These are phyloP conservation scores for Nitzschia palea DNA, from an alignment of 108 stramenopile species.

Conservation along the genomic window DNA sequence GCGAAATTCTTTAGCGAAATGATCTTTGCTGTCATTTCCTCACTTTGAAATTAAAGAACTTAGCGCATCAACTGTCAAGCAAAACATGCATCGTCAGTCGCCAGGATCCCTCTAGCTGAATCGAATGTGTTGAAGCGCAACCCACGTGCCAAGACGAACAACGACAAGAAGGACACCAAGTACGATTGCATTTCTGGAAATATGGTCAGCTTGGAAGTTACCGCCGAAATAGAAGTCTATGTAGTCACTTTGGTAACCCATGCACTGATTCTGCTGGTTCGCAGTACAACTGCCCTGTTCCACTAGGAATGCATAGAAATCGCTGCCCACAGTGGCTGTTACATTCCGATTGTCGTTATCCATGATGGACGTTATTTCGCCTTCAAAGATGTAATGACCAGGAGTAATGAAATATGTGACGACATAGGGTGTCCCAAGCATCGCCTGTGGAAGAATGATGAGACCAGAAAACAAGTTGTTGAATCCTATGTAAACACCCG, in stretches of 20 bases:
- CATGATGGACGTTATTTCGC: conserved; percentile 46
- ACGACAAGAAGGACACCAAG: conserved; percentile 43
- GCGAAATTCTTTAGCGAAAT: too few species aligned
- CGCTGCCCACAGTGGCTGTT: conserved; percentile 34
- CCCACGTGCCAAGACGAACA: conserved; percentile 43
- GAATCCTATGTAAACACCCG: conserved; percentile 60
- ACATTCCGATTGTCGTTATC: conserved; percentile 30
- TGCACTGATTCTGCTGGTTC: conserved; percentile 15
- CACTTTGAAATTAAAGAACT: too few species aligned
- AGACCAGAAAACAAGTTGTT: conserved; percentile 69
- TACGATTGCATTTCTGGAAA: conserved; percentile 35
- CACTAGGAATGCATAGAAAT: conserved; percentile 38
- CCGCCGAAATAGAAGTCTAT: conserved; percentile 61
- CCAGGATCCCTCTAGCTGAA: conserved; percentile 26
- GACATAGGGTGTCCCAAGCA: conserved; percentile 31
- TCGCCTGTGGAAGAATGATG: conserved; percentile 52
- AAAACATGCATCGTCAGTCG: too few species aligned
- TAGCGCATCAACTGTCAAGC: too few species aligned
- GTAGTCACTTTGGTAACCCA: conserved; percentile 36
- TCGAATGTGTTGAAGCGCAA: conserved; percentile 47
- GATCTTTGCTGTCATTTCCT: too few species aligned
- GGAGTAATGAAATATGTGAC: conserved; percentile 57
- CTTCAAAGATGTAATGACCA: conserved; percentile 70
- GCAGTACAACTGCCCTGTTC: conserved; percentile 9
- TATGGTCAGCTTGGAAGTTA: conserved; percentile 29